Conservation (phyloP, 1,284 basidiomycete species). For the Cutaneotrichosporon cavernicola region DNA sequence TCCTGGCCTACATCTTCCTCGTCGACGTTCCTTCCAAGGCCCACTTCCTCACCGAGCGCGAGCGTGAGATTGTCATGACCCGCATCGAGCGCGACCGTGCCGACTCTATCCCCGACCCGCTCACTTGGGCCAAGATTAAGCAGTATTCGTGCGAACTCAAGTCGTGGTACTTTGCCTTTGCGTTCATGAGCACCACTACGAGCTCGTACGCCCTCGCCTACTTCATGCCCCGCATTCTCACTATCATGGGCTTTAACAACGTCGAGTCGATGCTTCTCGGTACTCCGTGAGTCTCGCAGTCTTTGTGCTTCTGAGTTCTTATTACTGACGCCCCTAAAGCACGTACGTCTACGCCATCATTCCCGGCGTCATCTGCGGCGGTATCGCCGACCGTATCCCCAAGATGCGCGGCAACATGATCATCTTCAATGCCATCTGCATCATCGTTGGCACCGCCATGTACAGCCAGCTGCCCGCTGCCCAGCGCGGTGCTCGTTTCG, state of each 20-base stretch:
- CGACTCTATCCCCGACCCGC: conserved; percentile 51
- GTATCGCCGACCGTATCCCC: conserved; percentile 45
- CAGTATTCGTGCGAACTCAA: conserved; percentile 51
- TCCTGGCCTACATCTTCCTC: conserved; percentile 9
- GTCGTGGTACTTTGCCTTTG: conserved; percentile 54
- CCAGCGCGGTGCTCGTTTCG: conserved; percentile 16
- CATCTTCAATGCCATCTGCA: conserved; percentile 16
- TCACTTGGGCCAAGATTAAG: conserved; percentile 43
- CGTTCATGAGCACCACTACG: conserved; percentile 44
- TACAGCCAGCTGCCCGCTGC: conserved; percentile 16
- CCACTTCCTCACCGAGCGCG: conserved; percentile 18
- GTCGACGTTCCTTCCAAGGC: conserved; percentile 22
- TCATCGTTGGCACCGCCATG: conserved; percentile 22
- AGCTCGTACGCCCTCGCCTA: conserved; percentile 33
- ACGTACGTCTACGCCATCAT: conserved; percentile 51
- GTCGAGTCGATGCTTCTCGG: conserved; percentile 40
- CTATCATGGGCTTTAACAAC: conserved; percentile 36
- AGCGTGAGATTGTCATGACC: conserved; percentile 19
- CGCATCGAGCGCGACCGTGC: conserved; percentile 27
- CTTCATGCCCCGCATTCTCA: conserved; percentile 54
- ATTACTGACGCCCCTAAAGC: not conserved
- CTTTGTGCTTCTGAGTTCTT: not conserved
- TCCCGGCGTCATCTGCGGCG: conserved; percentile 44
- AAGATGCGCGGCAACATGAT: conserved; percentile 13
- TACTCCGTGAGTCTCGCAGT: conserved; percentile 35